Evolutionary conservation across 306 rosid species (phyloP).

Genomic region (Heteromeles arbutifolia): DNA sequence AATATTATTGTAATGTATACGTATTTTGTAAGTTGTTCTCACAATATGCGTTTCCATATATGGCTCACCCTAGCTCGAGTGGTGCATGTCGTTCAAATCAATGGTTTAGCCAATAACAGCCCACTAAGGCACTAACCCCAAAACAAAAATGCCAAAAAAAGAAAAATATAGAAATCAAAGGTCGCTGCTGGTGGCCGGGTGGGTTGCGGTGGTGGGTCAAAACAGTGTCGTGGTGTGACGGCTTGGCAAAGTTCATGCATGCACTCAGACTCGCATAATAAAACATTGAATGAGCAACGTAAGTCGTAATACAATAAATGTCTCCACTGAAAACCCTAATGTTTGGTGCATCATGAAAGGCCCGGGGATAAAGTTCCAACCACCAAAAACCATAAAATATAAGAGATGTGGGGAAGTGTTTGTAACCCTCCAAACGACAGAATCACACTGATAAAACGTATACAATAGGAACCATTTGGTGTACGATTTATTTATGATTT

Average conservation of each 20-base stretch:
- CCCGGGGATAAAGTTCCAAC: not conserved
- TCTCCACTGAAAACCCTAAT: not conserved
- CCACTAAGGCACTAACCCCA: not conserved
- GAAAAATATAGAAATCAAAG: not conserved
- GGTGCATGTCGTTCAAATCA: not conserved
- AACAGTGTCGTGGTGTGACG: constrained; percentile 1
- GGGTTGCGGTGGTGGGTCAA: not conserved
- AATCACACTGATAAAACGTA: not conserved
- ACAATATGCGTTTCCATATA: too few species aligned
- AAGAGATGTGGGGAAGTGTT: constrained; percentile 8
- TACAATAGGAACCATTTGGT: not conserved
- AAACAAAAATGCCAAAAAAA: not conserved
- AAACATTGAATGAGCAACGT: constrained; percentile 1
- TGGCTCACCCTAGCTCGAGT: not conserved
- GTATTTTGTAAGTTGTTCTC: too few species aligned
- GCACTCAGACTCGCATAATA: not conserved
- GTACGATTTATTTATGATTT: not conserved
- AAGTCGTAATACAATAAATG: not conserved
- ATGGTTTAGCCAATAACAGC: not conserved
- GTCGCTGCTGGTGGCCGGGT: not conserved
- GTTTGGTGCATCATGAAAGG: not conserved
- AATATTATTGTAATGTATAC: too few species aligned
- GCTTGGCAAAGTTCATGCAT: not conserved
- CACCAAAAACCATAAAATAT: not conserved
- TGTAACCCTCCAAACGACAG: constrained; percentile 5